These are phyloP conservation scores for Colletotrichum paranaense DNA, from an alignment of 2,329 filamentous ascomycete species.

Conservation along the genomic window DNA sequence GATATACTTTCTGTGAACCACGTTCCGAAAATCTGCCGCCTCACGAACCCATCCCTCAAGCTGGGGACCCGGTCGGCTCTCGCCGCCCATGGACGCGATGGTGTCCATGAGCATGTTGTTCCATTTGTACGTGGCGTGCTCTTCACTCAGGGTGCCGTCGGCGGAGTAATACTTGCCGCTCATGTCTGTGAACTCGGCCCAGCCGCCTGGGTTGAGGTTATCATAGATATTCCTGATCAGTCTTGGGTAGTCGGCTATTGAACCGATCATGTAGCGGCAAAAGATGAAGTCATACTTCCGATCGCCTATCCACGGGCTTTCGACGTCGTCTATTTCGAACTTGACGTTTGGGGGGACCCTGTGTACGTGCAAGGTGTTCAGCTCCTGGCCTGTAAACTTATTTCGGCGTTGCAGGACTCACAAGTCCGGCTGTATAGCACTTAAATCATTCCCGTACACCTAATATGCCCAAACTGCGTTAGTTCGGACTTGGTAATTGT, in stretches of 20 bases:
- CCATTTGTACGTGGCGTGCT: slow-evolving; percentile 39
- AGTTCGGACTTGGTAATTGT: too few species aligned
- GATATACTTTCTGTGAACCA: slow-evolving; percentile 46
- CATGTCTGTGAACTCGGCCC: slow-evolving; percentile 45
- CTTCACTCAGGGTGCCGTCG: too few species aligned
- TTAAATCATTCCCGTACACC: too few species aligned
- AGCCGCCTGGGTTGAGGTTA: slow-evolving; percentile 48
- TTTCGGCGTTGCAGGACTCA: too few species aligned
- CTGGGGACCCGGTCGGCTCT: slow-evolving; percentile 40
- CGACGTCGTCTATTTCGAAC: slow-evolving; percentile 75
- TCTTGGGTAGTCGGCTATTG: slow-evolving; percentile 10
- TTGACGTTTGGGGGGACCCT: too few species aligned
- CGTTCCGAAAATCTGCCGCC: too few species aligned
- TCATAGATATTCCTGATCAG: slow-evolving; percentile 15
- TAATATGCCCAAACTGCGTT: too few species aligned
- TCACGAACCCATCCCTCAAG: slow-evolving; percentile 44
- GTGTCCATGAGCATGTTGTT: slow-evolving; percentile 37
- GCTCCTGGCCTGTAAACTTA: too few species aligned
- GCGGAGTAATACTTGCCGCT: slow-evolving; percentile 40
- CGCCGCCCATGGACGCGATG: slow-evolving; percentile 37
- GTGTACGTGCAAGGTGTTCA: too few species aligned
- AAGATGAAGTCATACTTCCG: slow-evolving; percentile 49
- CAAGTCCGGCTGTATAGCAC: too few species aligned
- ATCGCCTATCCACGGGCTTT: slow-evolving; percentile 58
- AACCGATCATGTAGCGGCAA: slow-evolving; percentile 19